Evolutionary conservation across 148 eudicot species (phyloP).

Genomic region (Rhododendron mucronatum): DNA sequence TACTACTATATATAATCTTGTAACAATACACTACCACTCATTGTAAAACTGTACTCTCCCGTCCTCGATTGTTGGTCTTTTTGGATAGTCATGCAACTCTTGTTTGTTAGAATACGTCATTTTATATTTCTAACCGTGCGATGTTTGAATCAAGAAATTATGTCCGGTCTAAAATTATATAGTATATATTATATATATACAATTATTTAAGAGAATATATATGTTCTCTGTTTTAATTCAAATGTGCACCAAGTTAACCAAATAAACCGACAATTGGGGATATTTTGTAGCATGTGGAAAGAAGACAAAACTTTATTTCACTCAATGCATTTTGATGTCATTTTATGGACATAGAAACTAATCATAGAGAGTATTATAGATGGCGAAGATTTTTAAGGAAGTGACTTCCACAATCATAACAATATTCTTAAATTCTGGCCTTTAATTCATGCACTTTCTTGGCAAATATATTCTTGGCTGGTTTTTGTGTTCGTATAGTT

Average conservation of each 20-base stretch:
- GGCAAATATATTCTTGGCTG: background rate
- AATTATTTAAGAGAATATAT: background rate
- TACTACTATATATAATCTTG: conserved; percentile 9
- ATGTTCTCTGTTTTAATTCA: background rate
- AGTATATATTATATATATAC: no score
- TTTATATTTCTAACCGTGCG: no score
- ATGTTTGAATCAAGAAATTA: no score
- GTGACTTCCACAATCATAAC: background rate
- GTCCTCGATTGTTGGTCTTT: no score
- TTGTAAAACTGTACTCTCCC: no score
- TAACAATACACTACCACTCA: no score
- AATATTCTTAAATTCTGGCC: background rate
- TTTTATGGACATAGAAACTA: background rate
- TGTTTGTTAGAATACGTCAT: no score
- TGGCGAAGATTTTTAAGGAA: background rate
- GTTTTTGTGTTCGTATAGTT: background rate
- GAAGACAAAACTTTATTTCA: background rate
- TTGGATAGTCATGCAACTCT: no score
- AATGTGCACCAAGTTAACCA: background rate
- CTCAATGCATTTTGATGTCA: background rate
- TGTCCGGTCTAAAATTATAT: no score
- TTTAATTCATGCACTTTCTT: background rate
- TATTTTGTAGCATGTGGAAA: no score
- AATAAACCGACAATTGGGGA: background rate
- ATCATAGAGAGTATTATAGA: background rate